Percentiles rank a stretch among this genome's conserved stretches.
These are phyloP conservation scores for Garcia nutans DNA, from an alignment of 345 rosid genomes.

Conservation along the genomic window DNA sequence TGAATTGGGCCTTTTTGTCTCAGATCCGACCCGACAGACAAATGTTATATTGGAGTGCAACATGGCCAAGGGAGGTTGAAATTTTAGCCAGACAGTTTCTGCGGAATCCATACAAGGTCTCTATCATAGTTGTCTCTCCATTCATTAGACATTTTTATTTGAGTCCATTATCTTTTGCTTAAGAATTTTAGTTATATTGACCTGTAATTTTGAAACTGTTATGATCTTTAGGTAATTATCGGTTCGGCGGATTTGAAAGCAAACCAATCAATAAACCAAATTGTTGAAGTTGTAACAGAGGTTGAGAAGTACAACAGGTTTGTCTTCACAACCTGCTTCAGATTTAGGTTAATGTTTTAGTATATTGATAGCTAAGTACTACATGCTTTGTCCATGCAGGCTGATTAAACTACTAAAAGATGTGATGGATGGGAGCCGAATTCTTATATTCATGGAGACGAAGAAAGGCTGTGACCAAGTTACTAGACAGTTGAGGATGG, in stretches of 20 bases:
- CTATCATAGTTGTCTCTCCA: neutral
- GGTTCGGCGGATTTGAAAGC: conserved; percentile 89
- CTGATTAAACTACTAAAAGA: conserved; percentile 69
- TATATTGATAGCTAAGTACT: neutral
- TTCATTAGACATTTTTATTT: conserved; percentile 2
- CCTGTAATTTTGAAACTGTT: conserved; percentile 20
- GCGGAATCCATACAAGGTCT: conserved; percentile 82
- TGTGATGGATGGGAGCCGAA: conserved; percentile 80
- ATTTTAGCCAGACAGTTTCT: conserved; percentile 85
- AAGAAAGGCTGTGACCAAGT: conserved; percentile 96
- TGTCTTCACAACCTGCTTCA: conserved; percentile 25
- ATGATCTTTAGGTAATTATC: conserved; percentile 57
- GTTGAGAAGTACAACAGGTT: conserved; percentile 87
- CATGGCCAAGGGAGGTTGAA: conserved; percentile 98
- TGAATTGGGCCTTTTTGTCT: conserved; percentile 7
- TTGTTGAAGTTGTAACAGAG: conserved; percentile 77
- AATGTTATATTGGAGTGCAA: conserved; percentile 97
- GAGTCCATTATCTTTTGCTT: neutral
- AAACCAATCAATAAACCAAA: conserved; percentile 86
- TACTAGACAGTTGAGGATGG: conserved; percentile 95
- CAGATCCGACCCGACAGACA: conserved; percentile 98
- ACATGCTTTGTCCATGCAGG: conserved; percentile 42
- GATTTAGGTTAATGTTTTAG: conserved; percentile 11
- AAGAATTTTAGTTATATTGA: neutral
- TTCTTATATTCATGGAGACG: conserved; percentile 85